Evolutionary conservation across 2,329 filamentous ascomycete genomes (phyloP).

Genomic region (Alternaria arborescens): DNA sequence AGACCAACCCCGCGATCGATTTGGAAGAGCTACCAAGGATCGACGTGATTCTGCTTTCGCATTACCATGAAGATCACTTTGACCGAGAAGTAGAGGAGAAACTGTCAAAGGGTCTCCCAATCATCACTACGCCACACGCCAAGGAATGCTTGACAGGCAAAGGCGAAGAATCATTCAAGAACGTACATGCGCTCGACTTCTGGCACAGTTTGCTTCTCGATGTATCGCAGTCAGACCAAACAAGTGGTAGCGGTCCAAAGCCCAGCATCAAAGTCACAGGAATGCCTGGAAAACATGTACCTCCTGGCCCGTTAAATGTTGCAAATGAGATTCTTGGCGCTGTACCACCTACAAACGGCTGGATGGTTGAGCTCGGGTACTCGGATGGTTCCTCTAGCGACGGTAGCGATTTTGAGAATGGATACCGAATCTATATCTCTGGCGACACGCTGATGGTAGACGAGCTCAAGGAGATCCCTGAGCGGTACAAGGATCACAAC

Average conservation of each 20-base stretch:
- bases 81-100: constrained; percentile 62
- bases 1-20: constrained; percentile 68
- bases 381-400: constrained; percentile 23
- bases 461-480: constrained; percentile 68
- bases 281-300: constrained; percentile 72
- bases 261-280: constrained; percentile 66
- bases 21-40: constrained; percentile 67
- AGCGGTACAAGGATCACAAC: constrained; percentile 61
- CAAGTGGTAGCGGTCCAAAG: constrained; percentile 21
- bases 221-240: constrained; percentile 39
- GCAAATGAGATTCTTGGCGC: constrained; percentile 60
- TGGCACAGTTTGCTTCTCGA: constrained; percentile 63
- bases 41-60: constrained; percentile 68
- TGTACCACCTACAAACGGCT: constrained; percentile 72
- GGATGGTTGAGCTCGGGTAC: constrained; percentile 70
- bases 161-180: constrained; percentile 62
- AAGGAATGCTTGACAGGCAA: constrained; percentile 59
- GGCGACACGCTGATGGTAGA: constrained; percentile 71
- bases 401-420: constrained; percentile 51
- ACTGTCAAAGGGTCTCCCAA: constrained; percentile 64
- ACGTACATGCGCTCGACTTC: constrained; percentile 64
- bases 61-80: constrained; percentile 71
- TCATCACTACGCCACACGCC: constrained; percentile 71
- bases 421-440: constrained; percentile 71
- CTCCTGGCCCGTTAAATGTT: constrained; percentile 53